phyloP scores from a whole-genome alignment of 1,139 yeast species.

The Blastobotrys buckinghamii region DNA sequence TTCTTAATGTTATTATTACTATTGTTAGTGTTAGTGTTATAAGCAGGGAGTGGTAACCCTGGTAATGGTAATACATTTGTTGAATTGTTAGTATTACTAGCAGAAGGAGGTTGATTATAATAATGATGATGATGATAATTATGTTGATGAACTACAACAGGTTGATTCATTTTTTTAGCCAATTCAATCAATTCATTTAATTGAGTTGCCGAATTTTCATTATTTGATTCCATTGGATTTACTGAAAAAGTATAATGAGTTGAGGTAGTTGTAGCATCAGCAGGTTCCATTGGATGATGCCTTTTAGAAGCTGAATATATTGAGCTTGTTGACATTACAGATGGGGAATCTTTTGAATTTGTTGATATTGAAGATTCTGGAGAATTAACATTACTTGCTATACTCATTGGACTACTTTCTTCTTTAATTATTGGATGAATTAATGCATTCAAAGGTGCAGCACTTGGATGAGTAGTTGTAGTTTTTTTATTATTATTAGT shows the following conservation, averaged over 20 bases:
- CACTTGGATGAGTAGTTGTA: not conserved
- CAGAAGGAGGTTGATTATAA: not conserved
- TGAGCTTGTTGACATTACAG: not conserved
- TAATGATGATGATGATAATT: slow-evolving; percentile 48
- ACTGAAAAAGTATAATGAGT: slow-evolving; percentile 15
- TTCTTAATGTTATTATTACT: too few species aligned
- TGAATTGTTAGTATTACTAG: slow-evolving; percentile 5
- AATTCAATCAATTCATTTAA: slow-evolving; percentile 38
- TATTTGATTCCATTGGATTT: slow-evolving; percentile 8
- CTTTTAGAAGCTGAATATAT: not conserved
- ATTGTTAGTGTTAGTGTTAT: too few species aligned
- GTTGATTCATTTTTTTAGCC: slow-evolving; percentile 55
- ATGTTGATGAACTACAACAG: slow-evolving; percentile 77
- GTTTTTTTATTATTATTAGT: not conserved
- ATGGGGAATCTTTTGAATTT: slow-evolving; percentile 3
- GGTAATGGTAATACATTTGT: not conserved
- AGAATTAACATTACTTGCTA: slow-evolving; percentile 1
- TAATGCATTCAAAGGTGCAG: not conserved
- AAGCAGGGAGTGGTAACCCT: too few species aligned
- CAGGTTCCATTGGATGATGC: slow-evolving; percentile 5
- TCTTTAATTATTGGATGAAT: not conserved
- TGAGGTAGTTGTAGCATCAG: slow-evolving; percentile 15
- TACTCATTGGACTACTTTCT: slow-evolving; percentile 7
- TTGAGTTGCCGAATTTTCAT: slow-evolving; percentile 13
- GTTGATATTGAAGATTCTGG: slow-evolving; percentile 6